Base-by-base conservation (phyloP, 2,329 filamentous ascomycete species). In the Cercospora brassicicola region DNA sequence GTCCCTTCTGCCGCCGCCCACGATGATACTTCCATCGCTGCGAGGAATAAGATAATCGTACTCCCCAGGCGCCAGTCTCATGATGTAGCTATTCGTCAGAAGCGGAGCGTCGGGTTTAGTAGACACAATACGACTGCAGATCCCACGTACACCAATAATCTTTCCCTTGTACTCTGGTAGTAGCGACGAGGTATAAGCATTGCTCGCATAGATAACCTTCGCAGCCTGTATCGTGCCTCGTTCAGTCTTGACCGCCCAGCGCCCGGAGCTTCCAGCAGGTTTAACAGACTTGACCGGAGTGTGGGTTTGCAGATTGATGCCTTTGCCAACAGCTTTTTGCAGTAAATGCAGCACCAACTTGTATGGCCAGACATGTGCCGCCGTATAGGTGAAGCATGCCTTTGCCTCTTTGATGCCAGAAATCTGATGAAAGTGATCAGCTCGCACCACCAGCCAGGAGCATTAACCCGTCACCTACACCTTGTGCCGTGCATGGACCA, bases 241-340 rank as follows among this genome's bases (percentile, higher is more conserved):
- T 53, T 63, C 28, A 15, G 75, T 76, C 30, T 72, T 59, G 33
- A 75, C 36, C 15, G 63, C 65, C 71, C 71, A 73, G 20, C 23
- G 48, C 57, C 13, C 23, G 30, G 63, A n/a, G 13, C 51, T 31
- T 11, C 42, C 45, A 20, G 15, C 93, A 94, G 79, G 94, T 94
- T 0, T 92, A 91, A 90, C 90, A 92, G 39, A 92, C 75, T 73
- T 86, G 1, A 88, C 90, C 0, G 90, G 86, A 6, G 91, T 93
- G 66, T 84, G 87, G 3, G 90, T 93, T 78, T 93, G 91, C 23
- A 94, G 82, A 73, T 93, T 93, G 72, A 93, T 88, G 9, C 67
- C 70, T 88, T 0, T 86, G 13, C 69, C 59, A 7, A 75, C 64
- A 7, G 74, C 68, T 59, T 71, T 72, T 3, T 65, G 61, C 11